Base-by-base conservation (phyloP, 2,329 filamentous ascomycete species). In the Alternaria solani region DNA sequence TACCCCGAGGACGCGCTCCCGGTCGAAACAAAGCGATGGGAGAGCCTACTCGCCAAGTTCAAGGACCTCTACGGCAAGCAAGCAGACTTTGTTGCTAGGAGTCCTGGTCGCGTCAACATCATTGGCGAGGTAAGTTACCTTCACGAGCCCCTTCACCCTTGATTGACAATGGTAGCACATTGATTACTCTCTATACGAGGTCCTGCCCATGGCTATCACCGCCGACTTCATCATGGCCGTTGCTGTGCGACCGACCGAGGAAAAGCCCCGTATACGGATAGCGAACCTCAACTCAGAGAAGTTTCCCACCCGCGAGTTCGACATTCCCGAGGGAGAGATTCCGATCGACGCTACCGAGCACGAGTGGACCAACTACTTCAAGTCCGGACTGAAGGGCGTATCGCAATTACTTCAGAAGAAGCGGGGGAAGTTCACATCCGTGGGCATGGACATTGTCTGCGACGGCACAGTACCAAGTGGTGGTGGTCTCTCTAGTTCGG, bases 321-420 rank as follows among this genome's bases (percentile, higher is more conserved):
- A 88, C 46, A 85, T 97, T 8, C 87, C 91, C 2, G 80, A 82
- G 55, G 82, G 82, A 44, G 80, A 82, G n/a, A 79, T 84, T 16
- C 75, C 81, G 11, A 97, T 99, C 71, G 93, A 98, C 78, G 87
- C 92, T 7, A 89, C 88, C 18, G 87, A 90, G 68, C 91, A 96
- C 67, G 93, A 97, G 81, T 99, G 95, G 95, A 91, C 93, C 59
- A 99, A 98, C 78, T 99, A 99, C 84, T 98, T 99, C 87, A 96
- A 95, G 82, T 92, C 93, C 55, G 95, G 95, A 0, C 83, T 98
- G 51, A 84, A 88, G 36, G 95, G 94, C 30, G 94, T 94, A 1
- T 81, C 97, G 57, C 87, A 91, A 70, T 84, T 96, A 60, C 82
- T 99, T 65, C 85, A 88, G 51, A 81, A 84, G 75, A 87, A 89